A percentile compares a stretch with the other conserved stretches of the same genome.
Evolutionary conservation across 305 asterid genomes (phyloP).

Genomic region (Solanum hybrid): DNA sequence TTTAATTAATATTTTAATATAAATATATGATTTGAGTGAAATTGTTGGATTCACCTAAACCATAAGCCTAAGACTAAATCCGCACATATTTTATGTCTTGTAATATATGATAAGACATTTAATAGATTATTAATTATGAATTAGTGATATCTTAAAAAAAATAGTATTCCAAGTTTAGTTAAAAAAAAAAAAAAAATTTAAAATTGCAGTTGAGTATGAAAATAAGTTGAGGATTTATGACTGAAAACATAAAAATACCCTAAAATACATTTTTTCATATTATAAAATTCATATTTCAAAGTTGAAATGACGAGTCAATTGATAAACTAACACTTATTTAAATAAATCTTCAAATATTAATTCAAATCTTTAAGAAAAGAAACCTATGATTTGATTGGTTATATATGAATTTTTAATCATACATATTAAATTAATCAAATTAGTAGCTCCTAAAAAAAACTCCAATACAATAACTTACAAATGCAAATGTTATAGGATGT

Average conservation of each 20-base stretch:
- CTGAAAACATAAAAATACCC: not conserved
- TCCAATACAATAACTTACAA: not conserved
- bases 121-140: not conserved
- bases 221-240: not conserved
- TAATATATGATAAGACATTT: not conserved
- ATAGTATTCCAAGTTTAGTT: not conserved
- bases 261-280: not conserved
- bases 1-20: not conserved
- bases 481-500: not conserved
- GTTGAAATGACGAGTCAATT: not conserved
- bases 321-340: not conserved
- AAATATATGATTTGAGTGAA: not conserved
- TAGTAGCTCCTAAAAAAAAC: not conserved
- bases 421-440: not conserved
- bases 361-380: not conserved
- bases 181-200: too few relatives aligned
- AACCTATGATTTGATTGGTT: not conserved
- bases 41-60: not conserved
- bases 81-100: not conserved
- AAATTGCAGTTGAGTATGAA: not conserved
- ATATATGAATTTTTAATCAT: not conserved
- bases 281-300: not conserved
- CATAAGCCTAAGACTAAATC: not conserved
- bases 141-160: not conserved
- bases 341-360: not conserved